A percentile compares a stretch with the other conserved stretches of the same genome.
Conservation (phyloP, 345 rosid genomes). For the Dipteronia dyeriana region DNA sequence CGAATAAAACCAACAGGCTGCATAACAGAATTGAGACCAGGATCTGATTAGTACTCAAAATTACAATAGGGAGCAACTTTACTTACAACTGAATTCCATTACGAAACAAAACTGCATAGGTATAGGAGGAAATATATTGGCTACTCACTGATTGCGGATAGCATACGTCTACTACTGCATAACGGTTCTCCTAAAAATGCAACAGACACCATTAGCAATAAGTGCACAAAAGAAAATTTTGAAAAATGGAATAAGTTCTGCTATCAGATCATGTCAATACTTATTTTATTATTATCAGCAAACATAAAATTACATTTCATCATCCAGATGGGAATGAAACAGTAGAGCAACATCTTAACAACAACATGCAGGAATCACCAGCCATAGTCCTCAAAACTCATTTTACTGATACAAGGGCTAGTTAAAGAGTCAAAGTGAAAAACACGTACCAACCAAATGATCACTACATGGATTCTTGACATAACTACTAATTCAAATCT, state of each 20-base stretch:
- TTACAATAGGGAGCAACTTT: neutral
- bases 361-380: neutral
- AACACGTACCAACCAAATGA: neutral
- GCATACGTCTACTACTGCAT: constrained; percentile 82
- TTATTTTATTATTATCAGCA: neutral
- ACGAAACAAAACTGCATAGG: neutral
- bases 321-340: neutral
- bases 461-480: neutral
- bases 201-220: constrained; percentile 17
- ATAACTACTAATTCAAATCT: neutral
- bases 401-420: neutral
- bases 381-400: neutral
- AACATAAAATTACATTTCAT: neutral
- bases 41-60: constrained; percentile 16
- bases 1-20: constrained; percentile 94
- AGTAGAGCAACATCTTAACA: neutral
- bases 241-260: neutral
- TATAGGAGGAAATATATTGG: neutral
- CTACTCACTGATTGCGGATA: constrained; percentile 75
- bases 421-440: neutral
- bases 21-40: constrained; percentile 11
- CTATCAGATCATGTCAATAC: neutral
- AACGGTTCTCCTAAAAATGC: constrained; percentile 81
- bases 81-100: constrained; percentile 3
- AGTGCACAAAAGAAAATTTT: neutral